phyloP scores from a whole-genome alignment of 768 basidiomycete genomes.

The Coprinopsis sp. region DNA sequence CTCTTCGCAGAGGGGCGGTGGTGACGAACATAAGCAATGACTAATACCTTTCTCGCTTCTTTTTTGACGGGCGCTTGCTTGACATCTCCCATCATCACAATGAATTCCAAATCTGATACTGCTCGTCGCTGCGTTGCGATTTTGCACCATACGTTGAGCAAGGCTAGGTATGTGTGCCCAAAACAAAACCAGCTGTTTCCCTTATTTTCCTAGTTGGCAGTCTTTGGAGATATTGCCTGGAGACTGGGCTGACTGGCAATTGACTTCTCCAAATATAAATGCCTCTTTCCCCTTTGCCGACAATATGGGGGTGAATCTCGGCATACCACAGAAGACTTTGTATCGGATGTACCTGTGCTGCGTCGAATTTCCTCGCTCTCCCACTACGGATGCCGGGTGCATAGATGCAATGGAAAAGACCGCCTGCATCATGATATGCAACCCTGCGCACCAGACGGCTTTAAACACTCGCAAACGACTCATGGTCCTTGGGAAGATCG shows the following conservation, averaged over 20 bases:
- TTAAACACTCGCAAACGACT: slow-evolving; percentile 57
- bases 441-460: slow-evolving; percentile 68
- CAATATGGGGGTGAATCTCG: slow-evolving; percentile 58
- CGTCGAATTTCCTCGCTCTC: slow-evolving; percentile 9
- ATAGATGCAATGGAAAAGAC: slow-evolving; percentile 29
- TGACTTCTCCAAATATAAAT: slow-evolving; percentile 9
- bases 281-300: slow-evolving; percentile 37
- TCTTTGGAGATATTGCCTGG: slow-evolving; percentile 66
- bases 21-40: too few species aligned
- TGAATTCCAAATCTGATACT: too few species aligned
- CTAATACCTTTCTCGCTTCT: too few species aligned
- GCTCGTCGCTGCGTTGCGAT: too few species aligned
- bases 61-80: too few species aligned
- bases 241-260: slow-evolving; percentile 42
- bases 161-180: too few species aligned
- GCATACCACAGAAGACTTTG: slow-evolving; percentile 57
- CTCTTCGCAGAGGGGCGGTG: too few species aligned
- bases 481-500: slow-evolving; percentile 32
- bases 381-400: slow-evolving; percentile 12
- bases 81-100: too few species aligned
- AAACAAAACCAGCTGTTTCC: neutral
- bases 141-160: too few species aligned
- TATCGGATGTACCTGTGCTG: slow-evolving; percentile 49
- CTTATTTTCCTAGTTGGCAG: slow-evolving; percentile 21
- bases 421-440: slow-evolving; percentile 53